Conservation (phyloP, 306 rosid species). For the Rosa chinensis region DNA sequence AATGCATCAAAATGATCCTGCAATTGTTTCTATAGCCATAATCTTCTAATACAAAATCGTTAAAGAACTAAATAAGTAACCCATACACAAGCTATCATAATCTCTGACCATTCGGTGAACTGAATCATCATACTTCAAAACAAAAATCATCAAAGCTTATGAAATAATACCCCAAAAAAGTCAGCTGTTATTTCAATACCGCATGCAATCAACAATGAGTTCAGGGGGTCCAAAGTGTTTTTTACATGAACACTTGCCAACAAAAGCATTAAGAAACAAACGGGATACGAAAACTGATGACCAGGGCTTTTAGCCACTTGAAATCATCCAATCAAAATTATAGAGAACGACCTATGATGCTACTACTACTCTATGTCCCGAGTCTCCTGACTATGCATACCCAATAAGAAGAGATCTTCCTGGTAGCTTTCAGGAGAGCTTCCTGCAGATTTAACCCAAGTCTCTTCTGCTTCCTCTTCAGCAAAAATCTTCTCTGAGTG, state of each 20-base stretch:
- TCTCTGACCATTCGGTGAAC: neutral
- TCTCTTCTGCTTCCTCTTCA: constrained; percentile 47
- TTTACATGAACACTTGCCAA: constrained; percentile 20
- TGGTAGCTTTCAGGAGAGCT: constrained; percentile 59
- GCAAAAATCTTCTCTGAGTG: constrained; percentile 41
- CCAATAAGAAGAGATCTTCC: constrained; percentile 62
- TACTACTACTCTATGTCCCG: constrained; percentile 2
- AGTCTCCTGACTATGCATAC: constrained; percentile 34
- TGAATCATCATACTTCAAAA: neutral
- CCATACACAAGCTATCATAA: neutral
- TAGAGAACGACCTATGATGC: constrained; percentile 17
- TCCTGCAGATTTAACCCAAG: constrained; percentile 34
- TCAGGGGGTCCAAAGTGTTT: constrained; percentile 28
- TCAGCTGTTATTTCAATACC: neutral
- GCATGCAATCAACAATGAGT: constrained; percentile 14
- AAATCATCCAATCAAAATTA: constrained; percentile 47
- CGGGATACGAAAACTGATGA: constrained; percentile 28
- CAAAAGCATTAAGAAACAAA: constrained; percentile 19
- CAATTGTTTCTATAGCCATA: neutral
- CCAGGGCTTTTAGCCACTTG: constrained; percentile 63
- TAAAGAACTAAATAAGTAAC: neutral
- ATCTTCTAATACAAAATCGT: neutral
- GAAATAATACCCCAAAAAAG: neutral
- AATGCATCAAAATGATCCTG: neutral
- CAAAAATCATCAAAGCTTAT: neutral